Evolutionary conservation across 1,284 basidiomycete species (phyloP), one percentile per base, ranked within the genome.

Genomic region (Cerioporus squamosus): DNA sequence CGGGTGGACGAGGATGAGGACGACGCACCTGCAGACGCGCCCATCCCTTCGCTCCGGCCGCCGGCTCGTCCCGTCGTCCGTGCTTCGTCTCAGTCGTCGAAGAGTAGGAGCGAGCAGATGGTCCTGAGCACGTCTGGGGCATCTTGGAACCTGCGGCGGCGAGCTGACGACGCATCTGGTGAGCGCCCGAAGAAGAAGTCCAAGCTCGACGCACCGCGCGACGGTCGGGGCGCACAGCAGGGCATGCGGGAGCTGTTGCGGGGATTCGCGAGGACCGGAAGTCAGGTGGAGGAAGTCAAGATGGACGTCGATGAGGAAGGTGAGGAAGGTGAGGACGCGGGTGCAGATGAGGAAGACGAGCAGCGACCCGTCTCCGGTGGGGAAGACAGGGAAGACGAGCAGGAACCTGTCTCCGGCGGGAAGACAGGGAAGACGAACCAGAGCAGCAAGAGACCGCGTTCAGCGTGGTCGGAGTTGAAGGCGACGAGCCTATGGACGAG

Each of bases 221-320:
- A 59, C 23, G 68, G 64, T 22, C 55, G 57, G 10, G 60, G 56
- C 31, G 70, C 74, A 26, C 73, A 72, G 40, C 65, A 70, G 49
- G 75, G 64, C 42, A 73, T 88, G 42, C 75, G 81, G 53, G 75
- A 72, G 46, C 76, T 72, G 44, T 68, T 91, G 53, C 77, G 74
- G 48, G 77, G 74, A 14, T 90, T 85, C 71, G 80, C 84, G n/a
- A 77, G 82, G 56, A 69, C 67, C 22, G 82, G 81, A n/a, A 81
- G 74, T 57, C 74, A 60, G 24, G 62, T 56, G 7, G 59, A 49
- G 3, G 63, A 58, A 44, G 45, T 53, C 1, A 53, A 60, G 18
- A 58, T 65, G 44, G 64, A 58, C 17, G 54, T 62, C 1, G 62
- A 58, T 15, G 61, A 56, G 10, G 57, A 60, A 10, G 38, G 29